Evolutionary conservation across 2,329 filamentous ascomycete genomes (phyloP), one percentile per base, ranked within the genome.

Genomic region (Talaromyces sp.): DNA sequence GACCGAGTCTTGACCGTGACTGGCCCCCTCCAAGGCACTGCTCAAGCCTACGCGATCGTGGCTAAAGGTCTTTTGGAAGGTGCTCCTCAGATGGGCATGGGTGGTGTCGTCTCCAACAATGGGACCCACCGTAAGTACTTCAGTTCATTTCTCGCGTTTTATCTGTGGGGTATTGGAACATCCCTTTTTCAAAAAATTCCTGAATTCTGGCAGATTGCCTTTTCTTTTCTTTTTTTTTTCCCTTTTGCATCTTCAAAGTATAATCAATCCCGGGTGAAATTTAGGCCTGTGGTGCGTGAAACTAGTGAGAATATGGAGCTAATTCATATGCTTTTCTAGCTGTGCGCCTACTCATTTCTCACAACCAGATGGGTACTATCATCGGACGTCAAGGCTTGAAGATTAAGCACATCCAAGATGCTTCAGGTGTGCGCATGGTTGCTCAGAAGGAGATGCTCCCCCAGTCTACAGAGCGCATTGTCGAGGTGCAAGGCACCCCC

Each of bases 301-400:
- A 47, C 9, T 27, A 7, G 8, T 19, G 16, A 16, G 29, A 8
- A 9, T 14, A 2, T 19, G 11, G 7, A 16, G 24, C 45, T 47
- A 32, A 47, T 16, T 39, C 5, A 27, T n/a, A 5, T 39, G 19
- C 14, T 5, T 36, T 41, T 43, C 11, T 39, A 99, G 94, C 94
- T 56, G 90, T 99, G 74, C 96, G 96, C 71, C 87, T 99, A 29
- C 87, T 99, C 72, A 97, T 99, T 75, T 99, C 94, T 30, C 93
- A 99, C 80, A 97, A 97, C 75, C 94, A 99, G 78, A 99, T 99
- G 94, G 94, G 94, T 58, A 99, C 94, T 67, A 97, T 99, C 78
- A 99, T 99, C 70, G 94, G 94, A 67, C 87, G 91, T 62, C 90
- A 95, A 74, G 94, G 94, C 54, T 82, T 97, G 63, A 99, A 97